phyloP scores from a whole-genome alignment of 148 eudicot genomes.

The Limonium bicolor region DNA sequence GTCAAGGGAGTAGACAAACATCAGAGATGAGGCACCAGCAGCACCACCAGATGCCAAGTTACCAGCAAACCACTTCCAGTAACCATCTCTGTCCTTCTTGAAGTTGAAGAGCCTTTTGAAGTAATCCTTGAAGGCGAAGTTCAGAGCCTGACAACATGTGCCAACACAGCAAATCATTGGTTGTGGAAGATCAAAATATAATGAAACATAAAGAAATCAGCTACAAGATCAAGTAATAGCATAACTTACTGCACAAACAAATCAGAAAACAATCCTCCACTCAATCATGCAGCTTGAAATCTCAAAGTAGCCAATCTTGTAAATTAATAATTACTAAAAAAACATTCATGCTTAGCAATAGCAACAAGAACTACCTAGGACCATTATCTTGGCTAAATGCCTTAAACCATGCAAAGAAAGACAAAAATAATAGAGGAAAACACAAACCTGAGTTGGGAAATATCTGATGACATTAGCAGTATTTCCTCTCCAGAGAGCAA shows the following conservation, averaged over 20 bases:
- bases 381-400: no score
- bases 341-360: background rate
- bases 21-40: conserved; percentile 13
- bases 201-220: no score
- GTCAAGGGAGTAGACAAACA: conserved; percentile 12
- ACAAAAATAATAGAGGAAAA: no score
- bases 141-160: conserved; percentile 10
- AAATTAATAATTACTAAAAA: no score
- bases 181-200: no score
- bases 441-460: conserved; percentile 15
- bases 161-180: background rate
- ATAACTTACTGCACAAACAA: background rate
- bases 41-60: conserved; percentile 18
- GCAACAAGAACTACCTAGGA: background rate
- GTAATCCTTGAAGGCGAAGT: conserved; percentile 16
- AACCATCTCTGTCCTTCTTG: conserved; percentile 14
- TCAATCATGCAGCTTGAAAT: background rate
- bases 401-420: background rate
- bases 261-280: no score
- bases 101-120: conserved; percentile 13
- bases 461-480: conserved; percentile 15
- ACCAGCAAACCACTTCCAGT: conserved; percentile 17
- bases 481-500: conserved; percentile 13
- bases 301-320: background rate
- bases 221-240: no score